Conservation (phyloP, 495 filamentous ascomycete species). For the Trichoderma orchidacearum region DNA sequence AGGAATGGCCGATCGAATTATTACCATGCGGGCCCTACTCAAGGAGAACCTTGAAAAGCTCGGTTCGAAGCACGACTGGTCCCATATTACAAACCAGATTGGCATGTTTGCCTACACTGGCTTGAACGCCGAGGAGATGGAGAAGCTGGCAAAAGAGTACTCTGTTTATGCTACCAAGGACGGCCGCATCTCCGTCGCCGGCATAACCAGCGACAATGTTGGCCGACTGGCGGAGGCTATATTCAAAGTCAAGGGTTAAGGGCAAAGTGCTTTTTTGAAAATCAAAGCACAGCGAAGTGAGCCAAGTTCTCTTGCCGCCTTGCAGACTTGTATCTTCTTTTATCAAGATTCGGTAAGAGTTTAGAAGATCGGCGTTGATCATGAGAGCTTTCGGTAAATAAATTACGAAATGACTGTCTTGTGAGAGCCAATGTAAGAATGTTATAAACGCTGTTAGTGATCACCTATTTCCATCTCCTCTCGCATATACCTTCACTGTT, state of each 20-base stretch:
- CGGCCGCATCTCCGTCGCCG: conserved; percentile 92
- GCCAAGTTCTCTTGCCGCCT: background rate
- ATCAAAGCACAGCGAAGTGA: background rate
- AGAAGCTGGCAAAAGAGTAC: conserved; percentile 84
- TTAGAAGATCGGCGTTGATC: background rate
- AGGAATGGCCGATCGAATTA: conserved; percentile 98
- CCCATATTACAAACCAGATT: conserved; percentile 95
- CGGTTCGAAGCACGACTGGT: conserved; percentile 93
- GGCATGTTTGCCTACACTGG: conserved; percentile 99
- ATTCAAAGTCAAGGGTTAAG: conserved; percentile 70
- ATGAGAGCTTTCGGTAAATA: no score
- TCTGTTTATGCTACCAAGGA: conserved; percentile 97
- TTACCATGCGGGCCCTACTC: conserved; percentile 86
- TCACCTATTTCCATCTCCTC: no score
- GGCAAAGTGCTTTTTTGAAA: background rate
- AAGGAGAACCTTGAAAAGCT: conserved; percentile 88
- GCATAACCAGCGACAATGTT: conserved; percentile 88
- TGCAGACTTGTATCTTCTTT: background rate
- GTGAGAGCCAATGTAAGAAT: background rate
- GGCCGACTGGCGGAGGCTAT: conserved; percentile 88
- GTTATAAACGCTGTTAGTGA: background rate
- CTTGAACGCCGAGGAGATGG: conserved; percentile 85
- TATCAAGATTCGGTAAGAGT: no score
- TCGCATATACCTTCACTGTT: no score
- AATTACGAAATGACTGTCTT: background rate